These are phyloP conservation scores for Flaveria sonorensis DNA, from an alignment of 129 eudicot species.

Conservation along the genomic window DNA sequence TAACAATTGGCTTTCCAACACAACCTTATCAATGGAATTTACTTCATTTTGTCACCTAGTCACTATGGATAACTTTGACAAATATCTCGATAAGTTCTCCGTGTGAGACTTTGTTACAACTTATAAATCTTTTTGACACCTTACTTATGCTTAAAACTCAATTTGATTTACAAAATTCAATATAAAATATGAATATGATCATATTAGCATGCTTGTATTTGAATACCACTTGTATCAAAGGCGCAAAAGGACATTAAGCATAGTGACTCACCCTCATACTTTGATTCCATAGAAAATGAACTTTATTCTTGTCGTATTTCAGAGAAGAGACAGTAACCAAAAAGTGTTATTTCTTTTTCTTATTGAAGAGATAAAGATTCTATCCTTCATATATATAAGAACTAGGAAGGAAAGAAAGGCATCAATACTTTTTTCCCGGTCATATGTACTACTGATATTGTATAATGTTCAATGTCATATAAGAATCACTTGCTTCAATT, in stretches of 20 bases:
- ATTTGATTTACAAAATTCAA: no score
- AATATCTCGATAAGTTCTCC: no score
- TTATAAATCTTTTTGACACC: no score
- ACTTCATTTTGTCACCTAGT: no score
- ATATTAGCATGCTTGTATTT: neutral
- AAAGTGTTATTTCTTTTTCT: constrained; percentile 24
- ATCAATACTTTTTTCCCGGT: constrained; percentile 15
- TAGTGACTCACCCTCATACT: neutral
- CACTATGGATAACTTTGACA: no score
- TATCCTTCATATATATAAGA: constrained; percentile 19
- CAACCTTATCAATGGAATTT: no score
- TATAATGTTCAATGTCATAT: neutral
- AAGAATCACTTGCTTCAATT: constrained; percentile 25
- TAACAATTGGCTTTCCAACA: no score
- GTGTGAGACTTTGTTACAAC: no score
- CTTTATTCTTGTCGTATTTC: neutral
- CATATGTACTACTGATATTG: constrained; percentile 7
- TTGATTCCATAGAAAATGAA: neutral
- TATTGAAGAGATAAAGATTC: constrained; percentile 14
- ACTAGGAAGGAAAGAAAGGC: constrained; percentile 25
- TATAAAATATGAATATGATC: no score
- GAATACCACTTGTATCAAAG: neutral
- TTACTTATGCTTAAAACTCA: no score
- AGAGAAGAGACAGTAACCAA: constrained; percentile 8
- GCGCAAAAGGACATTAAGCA: neutral